Base-by-base conservation (phyloP, 2,329 filamentous ascomycete species). In the Ophiostoma pallidulum region DNA sequence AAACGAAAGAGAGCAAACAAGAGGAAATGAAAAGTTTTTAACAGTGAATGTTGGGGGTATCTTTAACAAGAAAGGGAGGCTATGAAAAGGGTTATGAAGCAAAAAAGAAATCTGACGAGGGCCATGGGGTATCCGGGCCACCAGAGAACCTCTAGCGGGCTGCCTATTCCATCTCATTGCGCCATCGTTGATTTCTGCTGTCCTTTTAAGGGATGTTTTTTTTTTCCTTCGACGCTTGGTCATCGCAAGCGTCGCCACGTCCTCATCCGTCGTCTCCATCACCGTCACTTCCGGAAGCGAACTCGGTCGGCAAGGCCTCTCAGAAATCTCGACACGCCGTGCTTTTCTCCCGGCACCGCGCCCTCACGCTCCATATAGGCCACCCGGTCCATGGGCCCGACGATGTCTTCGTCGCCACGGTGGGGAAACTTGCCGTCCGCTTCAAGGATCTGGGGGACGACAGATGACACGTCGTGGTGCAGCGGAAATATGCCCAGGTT, bases 371-470 rank as follows among this genome's bases (percentile, higher is more conserved):
- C 48, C 20, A 48, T 43, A 37, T 22, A 31, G 8, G 69, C 68
- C 54, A 77, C 74, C 12, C 76, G 75, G 56, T 80, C 78, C 90
- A 96, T 95, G 7, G 90, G 90, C 1, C 90, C 90, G 38, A 96
- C 88, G 61, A 96, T 94, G 63, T 94, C 90, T 57, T 90, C 84
- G 58, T 95, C 89, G 45, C 89, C 89, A 28, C 91, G 77, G 57
- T 83, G 80, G 20, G 89, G 89, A 59, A 95, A 96, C 64, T 96
- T 95, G 60, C 85, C 84, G 53, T 84, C 83, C 60, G 82, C 72
- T 60, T 86, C 80, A 53, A 82, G 71, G 56, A 90, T 76, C 22
- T 77, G 74, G 0, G 84, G 84, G 54, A 89, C 78, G 48, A 77
- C 78, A 50, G 77, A 77, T 36, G 82, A 72, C 26, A 81, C 69